Base-by-base conservation (phyloP, 1,139 yeast species). In the Blastobotrys ciferrii region DNA sequence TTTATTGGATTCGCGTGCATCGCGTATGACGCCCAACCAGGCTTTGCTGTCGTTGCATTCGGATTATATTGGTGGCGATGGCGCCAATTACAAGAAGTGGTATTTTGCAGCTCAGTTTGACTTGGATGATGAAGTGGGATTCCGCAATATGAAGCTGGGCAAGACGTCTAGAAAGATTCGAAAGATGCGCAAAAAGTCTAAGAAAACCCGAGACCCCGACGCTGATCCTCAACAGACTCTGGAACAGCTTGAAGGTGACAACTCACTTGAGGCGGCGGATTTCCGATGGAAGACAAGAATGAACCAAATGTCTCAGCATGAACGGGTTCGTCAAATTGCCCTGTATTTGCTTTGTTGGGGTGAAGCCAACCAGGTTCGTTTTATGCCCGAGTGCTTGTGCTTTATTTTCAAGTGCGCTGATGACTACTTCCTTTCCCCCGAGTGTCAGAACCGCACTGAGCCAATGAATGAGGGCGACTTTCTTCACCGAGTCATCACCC, bases 291-390 rank as follows among this genome's bases (percentile, higher is more conserved):
- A 81, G 63, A 70, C 77, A 15, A 81, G 79, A 61, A 87, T 89
- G 95, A 81, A 81, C 61, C 71, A 70, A 46, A 73, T 84, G 58
- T 67, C 84, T 0, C 82, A 88, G 35, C 72, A 78, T 58, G 97
- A 91, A 67, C 82, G 95, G 68, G 89, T 87, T 40, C 82, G 95
- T 66, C 98, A 92, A 65, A 71, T 92, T 55, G 92, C 98, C 5
- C 78, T 92, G 54, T 92, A 88, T 73, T 75, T 92, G 61, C 77
- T 91, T 64, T 77, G 89, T 61, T 92, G 99, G 99, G 98, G 98
- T 68, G 99, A 92, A 73, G 96, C 98, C 39, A 91, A 91, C 71
- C 98, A 92, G 74, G 91, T 92, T 53, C 82, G 98, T 67, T 94
- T 91, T 71, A 83, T 92, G 49, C 89, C 98, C 12, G 99, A 92